phyloP scores from a whole-genome alignment of 1,139 yeast genomes.

The Debaryomyces fabryi region DNA sequence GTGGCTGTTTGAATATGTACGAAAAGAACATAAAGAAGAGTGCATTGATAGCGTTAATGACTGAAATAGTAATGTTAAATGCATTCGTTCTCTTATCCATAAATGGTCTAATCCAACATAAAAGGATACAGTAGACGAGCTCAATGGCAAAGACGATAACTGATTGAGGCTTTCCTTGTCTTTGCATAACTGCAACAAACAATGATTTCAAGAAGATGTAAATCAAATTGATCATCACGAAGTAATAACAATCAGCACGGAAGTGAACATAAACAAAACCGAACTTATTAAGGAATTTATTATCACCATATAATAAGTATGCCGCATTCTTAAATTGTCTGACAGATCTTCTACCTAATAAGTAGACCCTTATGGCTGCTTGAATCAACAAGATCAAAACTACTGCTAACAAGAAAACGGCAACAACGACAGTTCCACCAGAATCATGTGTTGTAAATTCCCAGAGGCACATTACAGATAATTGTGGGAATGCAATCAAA shows the following conservation, averaged over 20 bases:
- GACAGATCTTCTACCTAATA: slow-evolving; percentile 72
- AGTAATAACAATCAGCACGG: slow-evolving; percentile 86
- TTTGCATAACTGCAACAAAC: slow-evolving; percentile 85
- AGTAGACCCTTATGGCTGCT: slow-evolving; percentile 72
- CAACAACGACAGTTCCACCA: slow-evolving; percentile 78
- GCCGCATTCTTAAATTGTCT: slow-evolving; percentile 88
- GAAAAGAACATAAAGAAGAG: slow-evolving; percentile 89
- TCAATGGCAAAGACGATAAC: slow-evolving; percentile 77
- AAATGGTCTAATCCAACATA: slow-evolving; percentile 80
- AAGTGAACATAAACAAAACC: slow-evolving; percentile 93
- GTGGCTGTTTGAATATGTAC: slow-evolving; percentile 79
- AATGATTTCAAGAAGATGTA: slow-evolving; percentile 76
- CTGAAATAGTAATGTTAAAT: slow-evolving; percentile 83
- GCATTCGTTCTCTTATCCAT: slow-evolving; percentile 94
- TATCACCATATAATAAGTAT: slow-evolving; percentile 84
- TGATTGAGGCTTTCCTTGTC: slow-evolving; percentile 78
- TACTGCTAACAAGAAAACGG: slow-evolving; percentile 64
- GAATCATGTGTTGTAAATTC: slow-evolving; percentile 84
- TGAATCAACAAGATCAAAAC: slow-evolving; percentile 63
- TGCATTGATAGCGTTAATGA: slow-evolving; percentile 79
- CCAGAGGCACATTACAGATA: slow-evolving; percentile 84
- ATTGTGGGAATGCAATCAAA: slow-evolving; percentile 82
- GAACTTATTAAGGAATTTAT: slow-evolving; percentile 76
- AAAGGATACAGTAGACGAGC: slow-evolving; percentile 59
- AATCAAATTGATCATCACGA: slow-evolving; percentile 63